Percentiles rank a stretch among this genome's conserved stretches.
Conservation (phyloP, 352 stramenopile species). For the Pythium phragmitis region DNA sequence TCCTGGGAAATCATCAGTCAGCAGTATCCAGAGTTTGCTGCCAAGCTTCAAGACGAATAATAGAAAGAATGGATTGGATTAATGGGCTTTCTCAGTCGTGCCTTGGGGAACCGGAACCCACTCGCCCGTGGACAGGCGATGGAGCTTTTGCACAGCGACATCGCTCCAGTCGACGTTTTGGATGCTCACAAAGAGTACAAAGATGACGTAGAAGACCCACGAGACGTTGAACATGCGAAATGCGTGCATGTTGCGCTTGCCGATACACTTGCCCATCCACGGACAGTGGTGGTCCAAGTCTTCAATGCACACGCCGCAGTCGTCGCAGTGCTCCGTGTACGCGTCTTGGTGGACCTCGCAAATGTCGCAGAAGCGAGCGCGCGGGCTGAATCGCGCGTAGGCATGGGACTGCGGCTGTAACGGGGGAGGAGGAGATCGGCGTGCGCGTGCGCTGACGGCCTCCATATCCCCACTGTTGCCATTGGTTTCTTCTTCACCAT, state of each 20-base stretch:
- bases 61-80: neutral
- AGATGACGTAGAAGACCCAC: slow-evolving; percentile 85
- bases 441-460: neutral
- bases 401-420: too few relatives aligned
- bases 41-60: neutral
- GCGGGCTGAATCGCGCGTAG: slow-evolving; percentile 25
- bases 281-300: slow-evolving; percentile 91
- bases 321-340: slow-evolving; percentile 88
- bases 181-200: slow-evolving; percentile 64
- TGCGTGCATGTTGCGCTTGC: slow-evolving; percentile 85
- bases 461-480: neutral
- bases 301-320: slow-evolving; percentile 92
- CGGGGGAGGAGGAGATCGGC: neutral
- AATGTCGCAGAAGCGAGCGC: slow-evolving; percentile 63
- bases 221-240: slow-evolving; percentile 90
- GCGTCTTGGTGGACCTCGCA: slow-evolving; percentile 57
- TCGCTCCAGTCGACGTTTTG: slow-evolving; percentile 53
- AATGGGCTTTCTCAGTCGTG: slow-evolving; percentile 13
- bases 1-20: slow-evolving; percentile 4
- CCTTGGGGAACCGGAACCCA: slow-evolving; percentile 26
- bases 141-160: slow-evolving; percentile 35
- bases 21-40: slow-evolving; percentile 17
- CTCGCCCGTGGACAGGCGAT: slow-evolving; percentile 29
- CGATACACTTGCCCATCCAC: slow-evolving; percentile 95
- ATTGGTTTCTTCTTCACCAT: neutral